Base-by-base conservation (phyloP, 2,329 filamentous ascomycete species). In the Xylaria polymorpha region DNA sequence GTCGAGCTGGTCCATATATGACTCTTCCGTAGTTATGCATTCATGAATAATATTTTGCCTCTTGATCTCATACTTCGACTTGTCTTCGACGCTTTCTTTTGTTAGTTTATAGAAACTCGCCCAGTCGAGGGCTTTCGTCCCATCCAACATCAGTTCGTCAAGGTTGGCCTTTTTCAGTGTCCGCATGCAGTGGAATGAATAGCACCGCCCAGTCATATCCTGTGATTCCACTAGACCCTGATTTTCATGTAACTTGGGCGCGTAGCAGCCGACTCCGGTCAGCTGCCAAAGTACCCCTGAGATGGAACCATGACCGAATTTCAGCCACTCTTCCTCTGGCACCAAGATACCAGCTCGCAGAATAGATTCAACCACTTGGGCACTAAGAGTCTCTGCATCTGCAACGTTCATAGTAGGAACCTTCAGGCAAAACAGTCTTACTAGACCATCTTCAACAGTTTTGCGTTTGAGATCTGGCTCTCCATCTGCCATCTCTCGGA, bases 391-490 rank as follows among this genome's bases (percentile, higher is more conserved):
- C 79, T 99, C 96, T 0, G 96, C 96, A 83, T 99, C 97, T 6
- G 95, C 94, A 50, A 96, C 95, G 75, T 99, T 98, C 94, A 99
- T 98, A 0, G 94, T 99, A 0, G 96, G 94, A 0, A 99, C 94
- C 80, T 98, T 98, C 81, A 93, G 88, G 1, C 93, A 97, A 79
- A 99, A 98, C 7, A 99, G 84, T 37, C 91, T 92, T 50, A 97
- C 90, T 50, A 99, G 85, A 2, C 93, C 94, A 74, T 98, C 94
- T 67, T 94, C 91, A 61, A 99, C 90, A 1, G 92, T 91, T 76
- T 94, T 92, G 77, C 92, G 89, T 78, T 92, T 94, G 56, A 99
- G 83, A 79, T 99, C 94, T 12, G 91, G 90, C 77, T 98, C 95
- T 46, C 95, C 94, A 74, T 98, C 94, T 12, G 93, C 93, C 88